Percentiles rank a stretch among this genome's conserved stretches.
These are phyloP conservation scores for Aspergillus biplanus DNA, from an alignment of 495 filamentous ascomycete species.

Conservation along the genomic window DNA sequence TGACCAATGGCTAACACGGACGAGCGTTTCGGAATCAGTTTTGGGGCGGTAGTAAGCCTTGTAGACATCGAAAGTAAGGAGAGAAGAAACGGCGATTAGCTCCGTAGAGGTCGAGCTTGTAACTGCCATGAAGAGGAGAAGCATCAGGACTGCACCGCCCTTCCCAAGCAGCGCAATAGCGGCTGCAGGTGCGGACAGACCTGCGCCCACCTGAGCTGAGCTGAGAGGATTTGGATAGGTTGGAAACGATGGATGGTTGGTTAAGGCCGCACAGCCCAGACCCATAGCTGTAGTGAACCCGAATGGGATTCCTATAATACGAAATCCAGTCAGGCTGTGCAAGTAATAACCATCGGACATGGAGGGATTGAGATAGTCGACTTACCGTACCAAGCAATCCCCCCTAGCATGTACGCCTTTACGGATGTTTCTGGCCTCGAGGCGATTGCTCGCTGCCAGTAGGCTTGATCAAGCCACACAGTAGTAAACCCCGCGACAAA, in stretches of 20 bases:
- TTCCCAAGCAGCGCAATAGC: conserved; percentile 53
- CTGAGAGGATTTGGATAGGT: conserved; percentile 57
- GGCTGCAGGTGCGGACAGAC: conserved; percentile 49
- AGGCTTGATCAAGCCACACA: conserved; percentile 51
- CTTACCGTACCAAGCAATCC: conserved; percentile 51
- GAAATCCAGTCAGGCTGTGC: not conserved
- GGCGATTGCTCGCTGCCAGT: conserved; percentile 55
- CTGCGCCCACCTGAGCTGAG: conserved; percentile 45
- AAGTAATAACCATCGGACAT: not conserved
- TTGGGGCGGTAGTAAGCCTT: conserved; percentile 54
- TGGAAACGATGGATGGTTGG: conserved; percentile 49
- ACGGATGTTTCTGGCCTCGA: conserved; percentile 48
- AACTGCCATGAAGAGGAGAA: conserved; percentile 59
- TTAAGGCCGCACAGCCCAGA: conserved; percentile 52
- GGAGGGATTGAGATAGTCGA: not conserved
- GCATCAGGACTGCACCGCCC: conserved; percentile 50
- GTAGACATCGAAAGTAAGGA: conserved; percentile 61
- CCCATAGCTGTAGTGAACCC: conserved; percentile 54
- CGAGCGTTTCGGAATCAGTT: conserved; percentile 45
- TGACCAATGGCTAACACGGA: conserved; percentile 50
- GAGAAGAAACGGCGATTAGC: conserved; percentile 56
- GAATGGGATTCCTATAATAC: conserved; percentile 44
- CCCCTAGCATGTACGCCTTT: conserved; percentile 54
- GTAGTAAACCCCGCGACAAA: conserved; percentile 40
- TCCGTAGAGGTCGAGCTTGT: conserved; percentile 54